Conservation (phyloP, 2,329 filamentous ascomycete species). For the Aspergillus aculeatinus region DNA sequence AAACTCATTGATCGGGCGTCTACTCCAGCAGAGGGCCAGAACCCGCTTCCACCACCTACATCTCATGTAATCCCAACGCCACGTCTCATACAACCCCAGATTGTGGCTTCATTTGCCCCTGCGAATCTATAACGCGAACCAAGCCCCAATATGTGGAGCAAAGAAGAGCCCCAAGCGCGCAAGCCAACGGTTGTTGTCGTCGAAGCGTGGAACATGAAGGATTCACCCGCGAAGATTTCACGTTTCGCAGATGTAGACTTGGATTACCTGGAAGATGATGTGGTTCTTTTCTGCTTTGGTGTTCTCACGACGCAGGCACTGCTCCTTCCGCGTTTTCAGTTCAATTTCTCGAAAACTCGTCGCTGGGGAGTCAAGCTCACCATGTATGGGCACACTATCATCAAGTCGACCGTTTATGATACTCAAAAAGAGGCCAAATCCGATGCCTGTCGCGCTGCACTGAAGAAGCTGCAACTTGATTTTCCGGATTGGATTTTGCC, state of each 20-base stretch:
- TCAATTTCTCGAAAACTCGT: slow-evolving; percentile 14
- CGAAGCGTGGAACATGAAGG: not conserved
- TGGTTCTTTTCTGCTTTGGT: slow-evolving; percentile 35
- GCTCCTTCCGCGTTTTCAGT: slow-evolving; percentile 28
- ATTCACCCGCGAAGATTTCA: not conserved
- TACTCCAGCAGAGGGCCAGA: not conserved
- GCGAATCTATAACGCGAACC: not conserved
- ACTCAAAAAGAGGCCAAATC: slow-evolving; percentile 24
- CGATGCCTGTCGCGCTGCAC: slow-evolving; percentile 27
- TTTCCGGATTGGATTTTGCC: slow-evolving; percentile 31
- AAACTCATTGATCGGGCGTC: not conserved
- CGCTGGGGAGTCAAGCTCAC: slow-evolving; percentile 30
- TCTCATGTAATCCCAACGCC: not conserved
- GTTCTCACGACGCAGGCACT: slow-evolving; percentile 27
- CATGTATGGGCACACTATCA: slow-evolving; percentile 31
- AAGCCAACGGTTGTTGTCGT: not conserved
- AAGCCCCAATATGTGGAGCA: not conserved
- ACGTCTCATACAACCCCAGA: not conserved
- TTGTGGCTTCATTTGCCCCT: not conserved
- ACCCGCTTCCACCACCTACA: not conserved
- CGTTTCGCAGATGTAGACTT: not conserved
- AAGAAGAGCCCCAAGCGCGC: not conserved
- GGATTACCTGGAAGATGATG: slow-evolving; percentile 1
- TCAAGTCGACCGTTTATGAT: slow-evolving; percentile 10
- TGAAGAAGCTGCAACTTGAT: slow-evolving; percentile 24